phyloP scores from a whole-genome alignment of 305 asterid species.

The Fraxinus baroniana region DNA sequence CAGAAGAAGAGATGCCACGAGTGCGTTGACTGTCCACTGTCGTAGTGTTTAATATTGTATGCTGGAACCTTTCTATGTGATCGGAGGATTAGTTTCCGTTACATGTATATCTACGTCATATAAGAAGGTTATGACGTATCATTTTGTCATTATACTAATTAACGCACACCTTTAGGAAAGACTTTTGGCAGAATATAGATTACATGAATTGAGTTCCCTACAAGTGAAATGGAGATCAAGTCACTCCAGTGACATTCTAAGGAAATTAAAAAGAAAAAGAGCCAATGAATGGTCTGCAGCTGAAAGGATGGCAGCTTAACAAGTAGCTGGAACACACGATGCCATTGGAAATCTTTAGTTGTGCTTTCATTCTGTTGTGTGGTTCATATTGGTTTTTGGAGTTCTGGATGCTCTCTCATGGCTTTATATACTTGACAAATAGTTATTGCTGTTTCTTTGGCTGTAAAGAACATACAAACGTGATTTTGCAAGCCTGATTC shows the following conservation, averaged over 20 bases:
- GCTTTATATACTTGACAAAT: neutral
- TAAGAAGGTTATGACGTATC: neutral
- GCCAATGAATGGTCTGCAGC: neutral
- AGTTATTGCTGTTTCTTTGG: neutral
- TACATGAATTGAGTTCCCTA: neutral
- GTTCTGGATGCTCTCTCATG: neutral
- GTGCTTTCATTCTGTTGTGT: neutral
- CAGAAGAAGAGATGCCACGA: neutral
- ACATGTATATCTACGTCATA: neutral
- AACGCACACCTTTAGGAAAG: neutral
- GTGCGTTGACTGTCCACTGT: neutral
- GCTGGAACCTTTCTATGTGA: neutral
- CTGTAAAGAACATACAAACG: neutral
- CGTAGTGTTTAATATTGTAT: neutral
- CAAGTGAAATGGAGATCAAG: neutral
- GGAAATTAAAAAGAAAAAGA: neutral
- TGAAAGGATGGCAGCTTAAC: neutral
- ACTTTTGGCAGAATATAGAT: neutral
- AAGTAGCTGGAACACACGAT: neutral
- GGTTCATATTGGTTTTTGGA: neutral
- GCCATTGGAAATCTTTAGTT: neutral
- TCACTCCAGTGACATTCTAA: neutral
- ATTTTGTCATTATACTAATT: neutral
- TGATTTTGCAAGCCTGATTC: neutral
- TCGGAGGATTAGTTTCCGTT: neutral